Conservation (phyloP, 345 rosid genomes). For the Rubroshorea leprosula region DNA sequence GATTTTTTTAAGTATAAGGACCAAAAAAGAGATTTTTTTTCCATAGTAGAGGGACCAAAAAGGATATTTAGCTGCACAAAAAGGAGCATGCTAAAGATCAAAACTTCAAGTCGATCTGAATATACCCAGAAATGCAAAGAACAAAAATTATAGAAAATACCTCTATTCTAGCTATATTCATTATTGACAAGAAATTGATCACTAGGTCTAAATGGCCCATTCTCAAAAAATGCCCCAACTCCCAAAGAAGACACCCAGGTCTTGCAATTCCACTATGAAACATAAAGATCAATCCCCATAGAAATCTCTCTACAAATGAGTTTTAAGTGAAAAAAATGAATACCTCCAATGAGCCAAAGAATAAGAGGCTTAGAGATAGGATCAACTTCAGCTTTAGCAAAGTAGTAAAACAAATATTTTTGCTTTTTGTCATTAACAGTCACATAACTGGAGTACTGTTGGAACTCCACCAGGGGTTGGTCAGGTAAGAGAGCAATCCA, state of each 20-base stretch:
- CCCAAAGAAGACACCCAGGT: constrained; percentile 98
- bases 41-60: too few species aligned
- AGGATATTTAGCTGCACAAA: too few species aligned
- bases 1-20: too few species aligned
- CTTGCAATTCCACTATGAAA: constrained; percentile 28
- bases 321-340: neutral
- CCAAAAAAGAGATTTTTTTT: too few species aligned
- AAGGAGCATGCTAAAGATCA: constrained; percentile 13
- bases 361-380: constrained; percentile 81
- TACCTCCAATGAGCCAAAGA: constrained; percentile 99
- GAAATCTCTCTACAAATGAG: neutral
- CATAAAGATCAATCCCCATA: constrained; percentile 5
- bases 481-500: constrained; percentile 59
- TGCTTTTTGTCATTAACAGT: constrained; percentile 61
- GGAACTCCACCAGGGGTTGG: constrained; percentile 72
- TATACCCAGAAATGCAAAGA: constrained; percentile 5
- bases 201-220: constrained; percentile 95
- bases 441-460: constrained; percentile 86
- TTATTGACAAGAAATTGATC: constrained; percentile 68
- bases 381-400: constrained; percentile 76
- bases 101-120: constrained; percentile 3
- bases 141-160: constrained; percentile 17
- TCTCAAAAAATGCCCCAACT: constrained; percentile 94
- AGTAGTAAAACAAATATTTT: constrained; percentile 89
- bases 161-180: constrained; percentile 89